Evolutionary conservation across 1,139 yeast genomes (phyloP).

Genomic region (Magnusiomyces magnusii): DNA sequence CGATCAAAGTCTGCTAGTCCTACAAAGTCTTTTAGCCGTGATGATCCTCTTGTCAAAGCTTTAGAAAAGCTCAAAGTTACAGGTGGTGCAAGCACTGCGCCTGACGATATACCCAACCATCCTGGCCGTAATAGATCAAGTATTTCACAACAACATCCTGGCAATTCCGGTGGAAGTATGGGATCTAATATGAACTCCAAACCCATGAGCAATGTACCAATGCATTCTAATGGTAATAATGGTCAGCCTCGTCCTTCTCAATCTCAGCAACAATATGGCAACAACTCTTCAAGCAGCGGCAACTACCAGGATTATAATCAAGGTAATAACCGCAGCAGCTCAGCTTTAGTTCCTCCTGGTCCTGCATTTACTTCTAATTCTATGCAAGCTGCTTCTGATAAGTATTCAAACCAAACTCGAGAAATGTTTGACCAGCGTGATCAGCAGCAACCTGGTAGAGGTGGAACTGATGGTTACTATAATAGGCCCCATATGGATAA

Average conservation of each 20-base stretch:
- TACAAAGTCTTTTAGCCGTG: constrained; percentile 24
- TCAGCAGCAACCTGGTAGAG: neutral
- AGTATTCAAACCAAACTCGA: constrained; percentile 26
- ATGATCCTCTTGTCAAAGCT: constrained; percentile 49
- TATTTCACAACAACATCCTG: neutral
- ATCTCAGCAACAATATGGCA: neutral
- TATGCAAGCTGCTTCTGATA: constrained; percentile 29
- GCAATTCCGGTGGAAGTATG: neutral
- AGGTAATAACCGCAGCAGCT: neutral
- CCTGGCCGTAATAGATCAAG: neutral
- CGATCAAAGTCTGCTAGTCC: constrained; percentile 22
- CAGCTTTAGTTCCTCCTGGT: constrained; percentile 26
- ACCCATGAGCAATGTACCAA: neutral
- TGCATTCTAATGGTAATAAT: neutral
- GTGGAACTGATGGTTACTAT: neutral
- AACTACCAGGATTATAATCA: constrained; percentile 4
- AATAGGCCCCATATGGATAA: neutral
- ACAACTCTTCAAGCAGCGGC: neutral
- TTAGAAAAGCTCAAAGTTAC: constrained; percentile 53
- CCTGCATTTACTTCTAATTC: constrained; percentile 33
- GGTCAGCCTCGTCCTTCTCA: neutral
- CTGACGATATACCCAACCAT: neutral
- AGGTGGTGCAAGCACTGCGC: constrained; percentile 5
- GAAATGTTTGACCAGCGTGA: constrained; percentile 23
- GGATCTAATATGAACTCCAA: neutral